phyloP scores from a whole-genome alignment of 2,329 filamentous ascomycete species.

The Penicillium sclerotiorum region DNA sequence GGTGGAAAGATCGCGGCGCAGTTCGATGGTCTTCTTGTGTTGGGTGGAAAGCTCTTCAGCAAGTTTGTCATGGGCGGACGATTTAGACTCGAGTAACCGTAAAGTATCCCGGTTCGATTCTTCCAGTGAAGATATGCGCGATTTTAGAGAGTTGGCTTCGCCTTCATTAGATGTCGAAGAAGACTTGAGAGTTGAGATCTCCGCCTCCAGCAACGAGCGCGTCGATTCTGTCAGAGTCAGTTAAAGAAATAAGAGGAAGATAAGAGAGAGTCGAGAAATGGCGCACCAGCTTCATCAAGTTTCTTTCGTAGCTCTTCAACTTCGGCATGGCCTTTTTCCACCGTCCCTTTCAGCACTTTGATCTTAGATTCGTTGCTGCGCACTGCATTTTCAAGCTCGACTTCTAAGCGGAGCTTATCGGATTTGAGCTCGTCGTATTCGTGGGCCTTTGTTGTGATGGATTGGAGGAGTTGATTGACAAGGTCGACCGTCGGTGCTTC shows the following conservation, averaged over 20 bases:
- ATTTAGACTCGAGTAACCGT: constrained; percentile 86
- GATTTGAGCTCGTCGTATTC: constrained; percentile 81
- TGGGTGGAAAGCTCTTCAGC: constrained; percentile 84
- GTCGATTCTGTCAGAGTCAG: constrained; percentile 64
- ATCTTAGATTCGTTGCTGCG: constrained; percentile 80
- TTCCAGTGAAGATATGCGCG: constrained; percentile 84
- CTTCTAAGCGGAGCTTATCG: constrained; percentile 85
- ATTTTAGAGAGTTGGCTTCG: constrained; percentile 72
- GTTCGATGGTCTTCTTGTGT: constrained; percentile 82
- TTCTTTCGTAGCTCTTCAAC: constrained; percentile 79
- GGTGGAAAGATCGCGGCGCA: constrained; percentile 77
- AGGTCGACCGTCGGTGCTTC: constrained; percentile 72
- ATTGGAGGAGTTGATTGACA: constrained; percentile 72
- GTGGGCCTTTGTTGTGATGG: constrained; percentile 75
- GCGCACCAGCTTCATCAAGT: constrained; percentile 75
- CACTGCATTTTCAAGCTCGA: constrained; percentile 89
- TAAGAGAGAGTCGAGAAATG: not conserved
- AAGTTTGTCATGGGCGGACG: constrained; percentile 79
- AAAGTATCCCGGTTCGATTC: constrained; percentile 90
- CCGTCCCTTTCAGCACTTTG: constrained; percentile 76
- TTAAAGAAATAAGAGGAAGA: constrained; percentile 22
- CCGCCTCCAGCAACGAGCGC: constrained; percentile 74
- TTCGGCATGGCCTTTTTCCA: constrained; percentile 82
- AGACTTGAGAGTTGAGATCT: constrained; percentile 76
- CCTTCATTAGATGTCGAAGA: constrained; percentile 68